These are phyloP conservation scores for Ilyonectria destructans DNA, from an alignment of 2,329 filamentous ascomycete genomes.

Conservation along the genomic window DNA sequence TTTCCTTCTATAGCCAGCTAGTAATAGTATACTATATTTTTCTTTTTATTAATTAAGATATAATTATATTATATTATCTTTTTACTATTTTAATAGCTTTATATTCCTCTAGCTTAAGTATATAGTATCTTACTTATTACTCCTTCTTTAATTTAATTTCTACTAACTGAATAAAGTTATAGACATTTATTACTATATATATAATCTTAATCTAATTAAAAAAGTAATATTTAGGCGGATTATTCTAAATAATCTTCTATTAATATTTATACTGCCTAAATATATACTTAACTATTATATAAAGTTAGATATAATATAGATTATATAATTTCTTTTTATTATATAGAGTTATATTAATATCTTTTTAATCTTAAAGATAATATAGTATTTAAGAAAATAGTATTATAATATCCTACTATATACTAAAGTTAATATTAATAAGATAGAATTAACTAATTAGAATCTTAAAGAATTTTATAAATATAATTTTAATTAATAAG, in stretches of 20 bases:
- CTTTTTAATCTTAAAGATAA: conserved; percentile 12
- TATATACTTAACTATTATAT: conserved; percentile 12
- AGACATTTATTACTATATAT: conserved; percentile 23
- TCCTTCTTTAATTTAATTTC: neutral
- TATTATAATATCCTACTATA: conserved; percentile 3
- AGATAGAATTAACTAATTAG: conserved; percentile 1
- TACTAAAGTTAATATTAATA: conserved; percentile 16
- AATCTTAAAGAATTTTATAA: conserved; percentile 17
- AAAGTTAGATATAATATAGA: conserved; percentile 15
- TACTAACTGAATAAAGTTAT: conserved; percentile 10
- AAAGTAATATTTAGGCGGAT: conserved; percentile 10
- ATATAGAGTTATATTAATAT: conserved; percentile 14
- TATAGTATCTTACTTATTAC: neutral
- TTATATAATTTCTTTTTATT: conserved; percentile 27
- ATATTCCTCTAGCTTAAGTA: neutral
- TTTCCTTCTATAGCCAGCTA: neutral
- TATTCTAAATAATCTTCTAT: conserved; percentile 20
- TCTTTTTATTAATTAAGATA: neutral
- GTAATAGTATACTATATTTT: neutral
- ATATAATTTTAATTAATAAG: conserved; percentile 11
- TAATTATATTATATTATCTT: conserved; percentile 6
- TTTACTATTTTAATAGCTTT: neutral
- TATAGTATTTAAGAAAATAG: conserved; percentile 12
- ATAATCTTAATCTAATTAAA: conserved; percentile 20
- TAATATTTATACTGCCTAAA: conserved; percentile 15